phyloP scores from a whole-genome alignment of 1,284 basidiomycete genomes.

The Ganoderma lucidum region DNA sequence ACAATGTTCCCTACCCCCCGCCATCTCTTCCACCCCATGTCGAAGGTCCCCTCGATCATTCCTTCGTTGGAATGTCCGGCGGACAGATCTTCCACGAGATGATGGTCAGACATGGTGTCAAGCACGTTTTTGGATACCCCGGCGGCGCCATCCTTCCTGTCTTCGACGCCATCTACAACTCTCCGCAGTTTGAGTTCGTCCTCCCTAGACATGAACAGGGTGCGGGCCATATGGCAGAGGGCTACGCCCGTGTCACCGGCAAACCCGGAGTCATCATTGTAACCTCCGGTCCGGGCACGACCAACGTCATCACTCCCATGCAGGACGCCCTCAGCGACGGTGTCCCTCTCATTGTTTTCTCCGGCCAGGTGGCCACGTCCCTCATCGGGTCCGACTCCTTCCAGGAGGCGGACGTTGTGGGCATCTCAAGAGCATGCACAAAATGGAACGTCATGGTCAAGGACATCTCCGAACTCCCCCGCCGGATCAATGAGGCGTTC shows the following conservation, averaged over 20 bases:
- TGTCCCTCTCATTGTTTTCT: constrained; percentile 94
- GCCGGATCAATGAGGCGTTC: constrained; percentile 99
- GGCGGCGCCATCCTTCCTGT: constrained; percentile 98
- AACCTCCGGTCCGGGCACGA: constrained; percentile 97
- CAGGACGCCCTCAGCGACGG: constrained; percentile 98
- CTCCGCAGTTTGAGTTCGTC: constrained; percentile 94
- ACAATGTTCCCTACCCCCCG: constrained; percentile 54
- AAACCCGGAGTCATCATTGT: constrained; percentile 98
- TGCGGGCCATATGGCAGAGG: constrained; percentile 98
- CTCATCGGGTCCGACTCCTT: constrained; percentile 98
- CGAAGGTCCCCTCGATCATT: constrained; percentile 68
- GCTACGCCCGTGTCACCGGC: constrained; percentile 97
- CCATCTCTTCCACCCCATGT: constrained; percentile 53
- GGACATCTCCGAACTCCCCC: constrained; percentile 93
- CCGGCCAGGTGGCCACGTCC: constrained; percentile 97
- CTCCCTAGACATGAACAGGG: constrained; percentile 98
- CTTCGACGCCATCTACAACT: constrained; percentile 99
- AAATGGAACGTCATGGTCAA: constrained; percentile 99
- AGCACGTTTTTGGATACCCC: constrained; percentile 98
- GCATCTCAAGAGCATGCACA: constrained; percentile 96
- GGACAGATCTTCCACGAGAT: constrained; percentile 99
- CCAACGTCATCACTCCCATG: constrained; percentile 98
- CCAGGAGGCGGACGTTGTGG: constrained; percentile 97
- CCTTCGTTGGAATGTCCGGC: constrained; percentile 94
- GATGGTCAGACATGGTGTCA: constrained; percentile 97